phyloP scores from a whole-genome alignment of 345 rosid genomes.

The Theobroma cacao region DNA sequence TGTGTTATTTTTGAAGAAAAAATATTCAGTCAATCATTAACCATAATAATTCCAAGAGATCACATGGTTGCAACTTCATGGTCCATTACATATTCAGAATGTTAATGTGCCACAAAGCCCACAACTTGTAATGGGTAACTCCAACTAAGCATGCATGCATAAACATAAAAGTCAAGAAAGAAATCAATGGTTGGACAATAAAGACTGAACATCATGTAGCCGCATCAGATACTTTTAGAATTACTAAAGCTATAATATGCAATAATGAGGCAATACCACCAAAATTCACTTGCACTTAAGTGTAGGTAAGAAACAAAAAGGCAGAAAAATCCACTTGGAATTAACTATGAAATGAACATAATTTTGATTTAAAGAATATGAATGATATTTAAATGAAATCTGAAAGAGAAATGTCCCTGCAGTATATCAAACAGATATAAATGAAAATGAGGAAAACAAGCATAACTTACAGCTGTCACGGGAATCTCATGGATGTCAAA shows the following conservation, averaged over 20 bases:
- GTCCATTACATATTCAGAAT: background rate
- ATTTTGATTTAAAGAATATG: constrained; percentile 5
- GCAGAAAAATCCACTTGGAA: background rate
- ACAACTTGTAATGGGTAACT: background rate
- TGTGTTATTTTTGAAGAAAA: background rate
- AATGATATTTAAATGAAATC: background rate
- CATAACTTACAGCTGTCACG: constrained; percentile 59
- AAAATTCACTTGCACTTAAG: background rate
- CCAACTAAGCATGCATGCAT: background rate
- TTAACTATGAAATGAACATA: background rate
- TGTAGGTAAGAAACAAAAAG: background rate
- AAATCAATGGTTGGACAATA: background rate
- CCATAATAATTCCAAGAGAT: background rate
- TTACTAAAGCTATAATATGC: background rate
- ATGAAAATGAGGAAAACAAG: background rate
- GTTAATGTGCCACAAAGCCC: background rate
- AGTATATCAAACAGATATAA: background rate
- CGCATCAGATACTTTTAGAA: background rate
- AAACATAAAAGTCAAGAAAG: background rate
- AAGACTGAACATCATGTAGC: background rate
- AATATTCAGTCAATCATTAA: background rate
- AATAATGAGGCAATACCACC: background rate
- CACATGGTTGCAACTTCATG: background rate
- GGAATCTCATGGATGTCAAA: constrained; percentile 91
- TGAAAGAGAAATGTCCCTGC: background rate